phyloP scores from a whole-genome alignment of 768 basidiomycete species.

The Rhizopogon rudus region DNA sequence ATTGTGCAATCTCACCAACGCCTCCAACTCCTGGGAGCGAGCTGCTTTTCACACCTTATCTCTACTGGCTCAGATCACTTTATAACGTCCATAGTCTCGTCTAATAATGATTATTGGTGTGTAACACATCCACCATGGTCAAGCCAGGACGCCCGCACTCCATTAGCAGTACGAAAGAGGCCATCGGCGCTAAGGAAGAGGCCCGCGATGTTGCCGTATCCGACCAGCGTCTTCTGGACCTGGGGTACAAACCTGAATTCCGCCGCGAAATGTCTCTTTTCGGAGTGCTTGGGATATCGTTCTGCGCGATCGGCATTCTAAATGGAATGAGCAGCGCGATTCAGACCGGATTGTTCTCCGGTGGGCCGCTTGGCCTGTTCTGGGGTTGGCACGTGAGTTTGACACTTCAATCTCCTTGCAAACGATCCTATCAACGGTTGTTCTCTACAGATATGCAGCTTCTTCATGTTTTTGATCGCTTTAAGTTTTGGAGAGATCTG shows the following conservation, averaged over 20 bases:
- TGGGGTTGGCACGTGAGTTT: constrained; percentile 57
- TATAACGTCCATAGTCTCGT: not conserved
- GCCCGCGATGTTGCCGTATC: constrained; percentile 14
- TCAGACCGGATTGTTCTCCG: constrained; percentile 54
- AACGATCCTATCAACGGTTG: not conserved
- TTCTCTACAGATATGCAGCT: constrained; percentile 39
- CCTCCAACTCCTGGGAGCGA: constrained; percentile 44
- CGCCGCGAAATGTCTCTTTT: constrained; percentile 56
- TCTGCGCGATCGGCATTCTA: constrained; percentile 56
- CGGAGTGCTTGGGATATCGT: constrained; percentile 55
- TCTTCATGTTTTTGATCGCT: constrained; percentile 56
- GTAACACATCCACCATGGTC: not conserved
- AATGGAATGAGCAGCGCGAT: constrained; percentile 59
- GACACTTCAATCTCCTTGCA: not conserved
- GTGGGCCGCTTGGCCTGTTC: constrained; percentile 53
- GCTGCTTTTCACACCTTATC: constrained; percentile 25
- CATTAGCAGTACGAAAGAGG: constrained; percentile 10
- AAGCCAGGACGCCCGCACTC: not conserved
- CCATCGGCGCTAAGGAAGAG: constrained; percentile 1
- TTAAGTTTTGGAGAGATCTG: constrained; percentile 55
- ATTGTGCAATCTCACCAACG: constrained; percentile 31
- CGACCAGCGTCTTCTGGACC: constrained; percentile 41
- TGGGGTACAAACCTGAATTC: constrained; percentile 54
- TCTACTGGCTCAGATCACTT: not conserved
- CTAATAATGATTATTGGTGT: not conserved